Percentiles rank a stretch among this genome's conserved stretches.
phyloP scores from a whole-genome alignment of 2,329 filamentous ascomycete genomes.

The Aspergillus oerlinghausenensis region DNA sequence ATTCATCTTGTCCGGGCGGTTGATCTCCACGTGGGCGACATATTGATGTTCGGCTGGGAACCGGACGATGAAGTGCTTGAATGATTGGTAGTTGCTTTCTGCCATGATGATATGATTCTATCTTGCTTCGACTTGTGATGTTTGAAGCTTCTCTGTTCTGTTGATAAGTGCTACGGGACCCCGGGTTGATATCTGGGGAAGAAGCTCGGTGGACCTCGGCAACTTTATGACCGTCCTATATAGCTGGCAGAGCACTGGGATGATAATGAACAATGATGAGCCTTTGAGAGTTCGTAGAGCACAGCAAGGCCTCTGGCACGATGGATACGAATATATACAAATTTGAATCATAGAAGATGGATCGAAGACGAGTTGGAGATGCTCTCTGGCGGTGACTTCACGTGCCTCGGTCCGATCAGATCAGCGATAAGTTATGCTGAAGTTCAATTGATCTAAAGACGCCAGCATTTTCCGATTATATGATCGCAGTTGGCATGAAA shows the following conservation, averaged over 20 bases:
- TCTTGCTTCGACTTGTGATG: not conserved
- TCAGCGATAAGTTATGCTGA: not conserved
- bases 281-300: not conserved
- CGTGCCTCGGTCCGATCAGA: constrained; percentile 13
- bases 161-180: not conserved
- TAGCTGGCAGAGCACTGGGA: not conserved
- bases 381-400: constrained; percentile 7
- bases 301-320: not conserved
- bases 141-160: not conserved
- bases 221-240: not conserved
- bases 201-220: not conserved
- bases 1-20: constrained; percentile 81
- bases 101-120: constrained; percentile 14
- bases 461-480: not conserved
- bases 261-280: not conserved
- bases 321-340: not conserved
- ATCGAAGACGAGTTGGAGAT: not conserved
- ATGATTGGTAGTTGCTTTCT: constrained; percentile 14
- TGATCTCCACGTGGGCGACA: constrained; percentile 90
- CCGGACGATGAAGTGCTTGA: constrained; percentile 66
- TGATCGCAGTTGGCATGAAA: not conserved
- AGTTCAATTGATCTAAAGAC: not conserved
- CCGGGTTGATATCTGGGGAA: too few relatives aligned
- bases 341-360: not conserved
- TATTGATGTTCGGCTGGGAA: constrained; percentile 57